Percentiles rank a stretch among this genome's conserved stretches.
Conservation (phyloP, 2,329 filamentous ascomycete species). For the Nectriaceae sp. region DNA sequence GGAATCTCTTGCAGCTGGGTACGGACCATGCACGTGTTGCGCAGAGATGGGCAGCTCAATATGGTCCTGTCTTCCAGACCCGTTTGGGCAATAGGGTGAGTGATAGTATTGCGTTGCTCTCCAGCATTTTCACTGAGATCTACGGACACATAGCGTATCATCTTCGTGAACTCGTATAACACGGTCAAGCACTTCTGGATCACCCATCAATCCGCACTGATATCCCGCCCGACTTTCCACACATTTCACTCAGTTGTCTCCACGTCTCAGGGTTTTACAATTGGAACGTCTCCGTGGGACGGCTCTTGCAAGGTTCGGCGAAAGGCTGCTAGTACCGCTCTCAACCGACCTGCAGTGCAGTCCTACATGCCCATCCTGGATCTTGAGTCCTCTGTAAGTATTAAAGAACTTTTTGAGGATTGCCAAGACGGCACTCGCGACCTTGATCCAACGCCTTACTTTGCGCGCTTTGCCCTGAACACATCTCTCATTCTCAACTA, state of each 20-base stretch:
- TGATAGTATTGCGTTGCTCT: neutral
- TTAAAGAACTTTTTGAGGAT: constrained; percentile 71
- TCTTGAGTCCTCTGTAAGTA: constrained; percentile 70
- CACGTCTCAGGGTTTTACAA: constrained; percentile 76
- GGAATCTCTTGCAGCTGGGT: constrained; percentile 63
- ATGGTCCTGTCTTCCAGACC: constrained; percentile 66
- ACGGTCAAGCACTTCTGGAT: constrained; percentile 76
- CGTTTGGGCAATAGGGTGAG: constrained; percentile 67
- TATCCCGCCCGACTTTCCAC: constrained; percentile 76
- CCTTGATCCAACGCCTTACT: constrained; percentile 71
- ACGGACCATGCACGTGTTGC: constrained; percentile 56
- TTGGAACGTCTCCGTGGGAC: constrained; percentile 83
- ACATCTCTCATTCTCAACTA: constrained; percentile 79
- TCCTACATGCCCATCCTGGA: constrained; percentile 84
- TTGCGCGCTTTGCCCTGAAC: constrained; percentile 76
- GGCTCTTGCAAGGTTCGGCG: constrained; percentile 76
- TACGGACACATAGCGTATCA: constrained; percentile 52
- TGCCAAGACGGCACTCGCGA: constrained; percentile 62
- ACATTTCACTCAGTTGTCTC: constrained; percentile 82
- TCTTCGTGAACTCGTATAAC: constrained; percentile 79
- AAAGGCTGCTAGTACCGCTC: constrained; percentile 76
- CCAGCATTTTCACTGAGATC: neutral
- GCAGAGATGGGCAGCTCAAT: constrained; percentile 59
- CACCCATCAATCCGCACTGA: constrained; percentile 74
- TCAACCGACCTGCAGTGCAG: constrained; percentile 75